Conservation (phyloP, 2,329 filamentous ascomycete species). For the Aschersonia sp. region DNA sequence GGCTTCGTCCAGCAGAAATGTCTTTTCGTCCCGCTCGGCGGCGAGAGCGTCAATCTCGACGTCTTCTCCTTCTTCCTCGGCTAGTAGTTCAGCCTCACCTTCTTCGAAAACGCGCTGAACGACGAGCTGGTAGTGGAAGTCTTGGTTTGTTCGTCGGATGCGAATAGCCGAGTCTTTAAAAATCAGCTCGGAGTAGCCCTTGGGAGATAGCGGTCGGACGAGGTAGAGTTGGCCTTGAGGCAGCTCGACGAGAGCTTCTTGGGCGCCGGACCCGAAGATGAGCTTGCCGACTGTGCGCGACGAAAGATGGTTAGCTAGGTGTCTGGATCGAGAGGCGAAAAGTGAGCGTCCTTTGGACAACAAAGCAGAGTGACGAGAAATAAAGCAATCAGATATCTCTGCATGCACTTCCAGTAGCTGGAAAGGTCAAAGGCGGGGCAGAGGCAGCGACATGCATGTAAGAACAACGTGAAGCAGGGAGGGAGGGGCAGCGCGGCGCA, state of each 20-base stretch:
- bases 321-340: too few relatives aligned
- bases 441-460: constrained; percentile 3
- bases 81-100: constrained; percentile 82
- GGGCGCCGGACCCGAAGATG: constrained; percentile 74
- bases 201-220: constrained; percentile 85
- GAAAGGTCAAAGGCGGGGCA: constrained; percentile 4
- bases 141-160: constrained; percentile 83
- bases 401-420: not conserved
- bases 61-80: constrained; percentile 80
- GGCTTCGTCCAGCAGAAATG: constrained; percentile 84
- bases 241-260: constrained; percentile 89
- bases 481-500: too few relatives aligned
- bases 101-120: constrained; percentile 95
- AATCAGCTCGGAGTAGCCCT: constrained; percentile 96
- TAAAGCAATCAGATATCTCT: too few relatives aligned
- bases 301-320: not conserved
- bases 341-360: too few relatives aligned
- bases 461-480: not conserved
- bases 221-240: constrained; percentile 95
- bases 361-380: too few relatives aligned
- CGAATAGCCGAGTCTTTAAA: constrained; percentile 93
- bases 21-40: constrained; percentile 88
- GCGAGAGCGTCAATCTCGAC: constrained; percentile 59
- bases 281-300: constrained; percentile 63
- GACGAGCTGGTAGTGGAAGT: constrained; percentile 95